Evolutionary conservation across 2,329 filamentous ascomycete species (phyloP), one percentile per base, ranked within the genome.

Genomic region (Aspergillus texensis): DNA sequence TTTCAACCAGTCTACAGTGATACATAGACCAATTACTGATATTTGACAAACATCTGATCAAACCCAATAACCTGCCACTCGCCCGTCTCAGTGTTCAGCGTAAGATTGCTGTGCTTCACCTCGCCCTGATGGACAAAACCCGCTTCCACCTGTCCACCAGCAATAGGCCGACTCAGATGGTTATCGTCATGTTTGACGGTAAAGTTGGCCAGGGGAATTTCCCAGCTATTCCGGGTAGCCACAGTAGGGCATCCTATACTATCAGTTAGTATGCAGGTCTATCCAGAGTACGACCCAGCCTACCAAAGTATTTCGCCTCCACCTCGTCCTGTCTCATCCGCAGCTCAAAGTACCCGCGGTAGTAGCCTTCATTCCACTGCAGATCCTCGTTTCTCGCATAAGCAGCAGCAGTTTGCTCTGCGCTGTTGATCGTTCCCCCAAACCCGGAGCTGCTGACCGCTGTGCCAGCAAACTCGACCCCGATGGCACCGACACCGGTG

Each of bases 351-450:
- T 93, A 93, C 1, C 90, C 91, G 21, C 90, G 83, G 75, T 92
- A 93, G 74, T 90, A 92, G 9, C 88, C 75, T 62, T 92, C 90
- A 68, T 89, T 86, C 90, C 89, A 93, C 71, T 91, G 88, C 54
- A 93, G 79, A 74, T 90, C 88, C 0, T 80, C 77, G 74, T 91
- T 92, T 26, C 81, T 77, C 50, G 72, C 72, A 66, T 80, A 67
- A 2, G 82, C 81, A 62, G 77, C 75, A 57, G 80, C 78, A 65
- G 88, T 83, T 1, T 86, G 86, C 1, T 75, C 74, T 0, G 77
- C 77, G 54, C 88, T 80, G 3, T 83, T 83, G 61, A 88, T 86
- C 72, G 86, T 86, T 57, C 84, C 82, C 14, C 88, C 89, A n/a
- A 80, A 81, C 0, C 87, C 84, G 36, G 84, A 83, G 12, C 84